These are phyloP conservation scores for Nicotiana benthamiana DNA, from an alignment of 257 asterid genomes.

Conservation along the genomic window DNA sequence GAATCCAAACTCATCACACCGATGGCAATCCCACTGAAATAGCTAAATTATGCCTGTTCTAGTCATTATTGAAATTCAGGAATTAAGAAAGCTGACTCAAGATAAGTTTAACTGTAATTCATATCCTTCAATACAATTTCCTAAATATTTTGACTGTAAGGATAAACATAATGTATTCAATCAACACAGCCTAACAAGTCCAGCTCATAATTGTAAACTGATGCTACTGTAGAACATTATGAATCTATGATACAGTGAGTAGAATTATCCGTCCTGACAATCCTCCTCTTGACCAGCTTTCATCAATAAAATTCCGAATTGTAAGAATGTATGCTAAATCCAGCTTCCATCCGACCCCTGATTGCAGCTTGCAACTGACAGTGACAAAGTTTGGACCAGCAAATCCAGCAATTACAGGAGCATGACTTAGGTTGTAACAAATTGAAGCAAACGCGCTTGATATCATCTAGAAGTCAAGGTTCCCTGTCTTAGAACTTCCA, in stretches of 20 bases:
- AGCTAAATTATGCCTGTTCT: no score
- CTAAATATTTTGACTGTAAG: not conserved
- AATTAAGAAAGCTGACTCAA: not conserved
- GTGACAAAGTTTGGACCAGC: not conserved
- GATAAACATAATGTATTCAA: not conserved
- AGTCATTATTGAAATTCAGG: not conserved
- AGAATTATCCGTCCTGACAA: not conserved
- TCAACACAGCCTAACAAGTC: not conserved
- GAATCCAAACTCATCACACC: not conserved
- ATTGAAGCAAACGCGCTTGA: not conserved
- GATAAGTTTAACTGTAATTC: not conserved
- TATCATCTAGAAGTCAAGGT: conserved; percentile 60
- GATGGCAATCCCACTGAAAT: no score
- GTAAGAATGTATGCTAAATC: not conserved
- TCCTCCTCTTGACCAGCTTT: not conserved
- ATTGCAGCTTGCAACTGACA: not conserved
- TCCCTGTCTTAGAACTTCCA: conserved; percentile 50
- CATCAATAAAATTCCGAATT: not conserved
- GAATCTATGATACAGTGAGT: not conserved
- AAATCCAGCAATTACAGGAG: not conserved
- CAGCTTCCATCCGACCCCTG: not conserved
- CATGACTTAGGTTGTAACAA: not conserved
- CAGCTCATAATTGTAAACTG: not conserved
- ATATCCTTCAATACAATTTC: not conserved
- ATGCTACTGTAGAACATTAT: not conserved